A percentile compares a stretch with the other conserved stretches of the same genome.
Conservation (phyloP, 257 asterid species). For the Fraxinus americana region DNA sequence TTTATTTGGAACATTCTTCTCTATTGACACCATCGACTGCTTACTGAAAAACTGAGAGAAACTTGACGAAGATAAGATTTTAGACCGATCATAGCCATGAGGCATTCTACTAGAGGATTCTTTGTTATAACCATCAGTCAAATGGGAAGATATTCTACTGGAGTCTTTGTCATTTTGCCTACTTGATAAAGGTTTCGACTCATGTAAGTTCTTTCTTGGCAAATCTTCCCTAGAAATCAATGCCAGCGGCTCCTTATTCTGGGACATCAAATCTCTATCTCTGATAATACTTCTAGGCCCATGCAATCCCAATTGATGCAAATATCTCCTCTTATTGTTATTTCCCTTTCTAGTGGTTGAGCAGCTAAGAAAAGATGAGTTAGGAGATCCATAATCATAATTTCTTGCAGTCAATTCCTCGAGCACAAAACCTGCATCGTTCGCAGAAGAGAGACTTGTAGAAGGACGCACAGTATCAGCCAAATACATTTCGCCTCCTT, state of each 20-base stretch:
- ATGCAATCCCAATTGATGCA: constrained; percentile 13
- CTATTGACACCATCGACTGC: constrained; percentile 19
- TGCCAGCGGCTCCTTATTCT: background rate
- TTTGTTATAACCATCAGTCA: constrained; percentile 12
- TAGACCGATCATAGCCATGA: constrained; percentile 22
- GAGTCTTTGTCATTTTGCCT: constrained; percentile 26
- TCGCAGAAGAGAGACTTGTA: constrained; percentile 16
- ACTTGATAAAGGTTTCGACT: constrained; percentile 3
- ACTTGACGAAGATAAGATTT: constrained; percentile 34
- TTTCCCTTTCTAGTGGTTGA: constrained; percentile 24
- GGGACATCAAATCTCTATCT: constrained; percentile 13
- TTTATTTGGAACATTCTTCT: constrained; percentile 20
- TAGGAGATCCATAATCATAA: constrained; percentile 15
- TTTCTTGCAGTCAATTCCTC: constrained; percentile 26
- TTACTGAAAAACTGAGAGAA: constrained; percentile 36
- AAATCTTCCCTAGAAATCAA: constrained; percentile 22
- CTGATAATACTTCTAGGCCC: constrained; percentile 14
- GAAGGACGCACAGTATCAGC: constrained; percentile 2
- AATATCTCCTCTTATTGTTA: constrained; percentile 12
- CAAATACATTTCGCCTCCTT: constrained; percentile 19
- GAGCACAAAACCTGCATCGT: constrained; percentile 16
- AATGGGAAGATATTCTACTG: constrained; percentile 21
- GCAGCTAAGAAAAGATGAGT: constrained; percentile 22
- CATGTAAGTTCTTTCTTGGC: constrained; percentile 11
- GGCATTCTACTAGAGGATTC: constrained; percentile 19